phyloP scores from a whole-genome alignment of 306 rosid species.

The Parietaria judaica region DNA sequence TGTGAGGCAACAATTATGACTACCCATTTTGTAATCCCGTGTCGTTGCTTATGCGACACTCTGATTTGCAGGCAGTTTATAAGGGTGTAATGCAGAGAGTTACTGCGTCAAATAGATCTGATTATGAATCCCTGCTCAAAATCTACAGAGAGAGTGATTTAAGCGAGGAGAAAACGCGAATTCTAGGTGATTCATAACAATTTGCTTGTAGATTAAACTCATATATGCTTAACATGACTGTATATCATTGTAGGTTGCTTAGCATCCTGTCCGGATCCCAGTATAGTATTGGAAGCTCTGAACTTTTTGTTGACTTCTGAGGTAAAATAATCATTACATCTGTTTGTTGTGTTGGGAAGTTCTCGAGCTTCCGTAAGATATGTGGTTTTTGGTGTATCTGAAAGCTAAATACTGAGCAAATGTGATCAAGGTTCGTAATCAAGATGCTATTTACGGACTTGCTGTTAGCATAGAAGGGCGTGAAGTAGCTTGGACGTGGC shows the following conservation, averaged over 20 bases:
- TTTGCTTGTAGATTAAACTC: neutral
- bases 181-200: conserved; percentile 46
- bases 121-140: conserved; percentile 68
- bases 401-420: conserved; percentile 21
- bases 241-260: conserved; percentile 26
- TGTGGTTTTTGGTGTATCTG: conserved; percentile 3
- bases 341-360: conserved; percentile 10
- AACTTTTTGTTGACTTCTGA: conserved; percentile 35
- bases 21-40: conserved; percentile 7
- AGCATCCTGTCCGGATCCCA: conserved; percentile 34
- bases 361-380: neutral
- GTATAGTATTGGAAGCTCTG: conserved; percentile 40
- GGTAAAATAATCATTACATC: conserved; percentile 17
- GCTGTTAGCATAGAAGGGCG: conserved; percentile 53
- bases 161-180: conserved; percentile 86
- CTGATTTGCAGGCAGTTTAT: conserved; percentile 66
- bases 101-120: conserved; percentile 42
- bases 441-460: conserved; percentile 72
- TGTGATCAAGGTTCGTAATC: conserved; percentile 63
- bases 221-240: neutral
- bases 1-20: conserved; percentile 11
- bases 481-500: conserved; percentile 81
- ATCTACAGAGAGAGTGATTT: conserved; percentile 74
- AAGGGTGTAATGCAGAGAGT: conserved; percentile 68
- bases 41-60: conserved; percentile 24